Conservation (phyloP, 805 yeast species). For the Lipomyces kockii region DNA sequence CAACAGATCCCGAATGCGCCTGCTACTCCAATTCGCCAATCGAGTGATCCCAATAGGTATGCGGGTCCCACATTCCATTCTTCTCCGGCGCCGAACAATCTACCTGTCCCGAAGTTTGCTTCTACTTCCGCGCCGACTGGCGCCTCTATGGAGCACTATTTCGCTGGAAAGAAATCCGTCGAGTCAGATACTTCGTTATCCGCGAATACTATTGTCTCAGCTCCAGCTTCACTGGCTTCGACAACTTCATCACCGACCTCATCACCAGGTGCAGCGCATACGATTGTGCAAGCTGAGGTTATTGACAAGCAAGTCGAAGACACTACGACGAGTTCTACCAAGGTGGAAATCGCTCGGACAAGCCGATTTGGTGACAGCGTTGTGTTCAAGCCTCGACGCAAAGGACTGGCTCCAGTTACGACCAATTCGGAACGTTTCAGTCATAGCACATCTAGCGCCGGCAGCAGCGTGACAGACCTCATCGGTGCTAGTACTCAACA, state of each 20-base stretch:
- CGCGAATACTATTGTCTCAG: not conserved
- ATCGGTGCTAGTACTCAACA: not conserved
- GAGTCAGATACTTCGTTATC: slow-evolving; percentile 3
- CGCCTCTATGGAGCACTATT: slow-evolving; percentile 16
- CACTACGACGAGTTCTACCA: slow-evolving; percentile 1
- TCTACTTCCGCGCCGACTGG: slow-evolving; percentile 28
- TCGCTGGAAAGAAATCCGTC: slow-evolving; percentile 5
- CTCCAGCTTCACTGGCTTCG: slow-evolving; percentile 9
- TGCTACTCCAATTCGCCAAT: slow-evolving; percentile 19
- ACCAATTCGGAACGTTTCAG: not conserved
- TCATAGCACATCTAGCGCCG: not conserved
- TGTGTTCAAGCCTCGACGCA: slow-evolving; percentile 32
- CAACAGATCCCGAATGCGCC: slow-evolving; percentile 1
- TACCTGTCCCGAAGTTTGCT: slow-evolving; percentile 39
- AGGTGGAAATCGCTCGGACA: not conserved
- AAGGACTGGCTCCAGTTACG: slow-evolving; percentile 4
- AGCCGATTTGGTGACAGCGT: slow-evolving; percentile 30
- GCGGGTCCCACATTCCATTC: slow-evolving; percentile 41
- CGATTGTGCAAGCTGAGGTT: not conserved
- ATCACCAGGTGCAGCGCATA: not conserved
- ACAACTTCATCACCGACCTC: slow-evolving; percentile 7
- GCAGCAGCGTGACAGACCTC: not conserved
- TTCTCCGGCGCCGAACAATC: slow-evolving; percentile 40
- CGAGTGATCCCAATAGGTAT: slow-evolving; percentile 22
- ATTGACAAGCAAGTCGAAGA: not conserved